phyloP scores from a whole-genome alignment of 331 rosid species.

The Quercus tomentella region DNA sequence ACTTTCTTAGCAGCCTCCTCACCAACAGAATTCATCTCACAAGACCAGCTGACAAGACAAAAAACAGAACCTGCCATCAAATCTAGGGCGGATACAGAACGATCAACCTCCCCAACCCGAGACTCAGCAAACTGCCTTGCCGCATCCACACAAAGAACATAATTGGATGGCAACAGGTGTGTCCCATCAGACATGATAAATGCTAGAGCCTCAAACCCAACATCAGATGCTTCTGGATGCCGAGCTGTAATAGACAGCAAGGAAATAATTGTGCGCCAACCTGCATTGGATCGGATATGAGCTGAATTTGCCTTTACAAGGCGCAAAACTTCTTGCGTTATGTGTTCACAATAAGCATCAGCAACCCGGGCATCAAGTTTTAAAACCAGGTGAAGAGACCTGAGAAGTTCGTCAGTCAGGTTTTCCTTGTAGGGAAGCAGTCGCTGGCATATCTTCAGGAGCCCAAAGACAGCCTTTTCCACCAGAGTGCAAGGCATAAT shows the following conservation, averaged over 20 bases:
- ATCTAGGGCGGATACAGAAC: slow-evolving; percentile 84
- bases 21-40: slow-evolving; percentile 53
- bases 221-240: slow-evolving; percentile 89
- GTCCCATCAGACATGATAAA: slow-evolving; percentile 85
- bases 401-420: slow-evolving; percentile 90
- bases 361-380: slow-evolving; percentile 99
- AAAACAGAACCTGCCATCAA: slow-evolving; percentile 79
- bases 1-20: slow-evolving; percentile 69
- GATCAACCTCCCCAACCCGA: slow-evolving; percentile 84
- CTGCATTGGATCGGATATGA: slow-evolving; percentile 83
- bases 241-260: slow-evolving; percentile 85
- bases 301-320: slow-evolving; percentile 96
- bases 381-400: slow-evolving; percentile 89
- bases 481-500: slow-evolving; percentile 93
- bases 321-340: slow-evolving; percentile 91
- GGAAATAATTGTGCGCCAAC: slow-evolving; percentile 96
- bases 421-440: slow-evolving; percentile 95
- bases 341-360: slow-evolving; percentile 95
- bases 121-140: slow-evolving; percentile 98
- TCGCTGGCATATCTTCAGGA: slow-evolving; percentile 90
- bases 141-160: slow-evolving; percentile 72
- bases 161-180: slow-evolving; percentile 83
- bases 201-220: slow-evolving; percentile 83
- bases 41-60: slow-evolving; percentile 72
- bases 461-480: slow-evolving; percentile 97